Evolutionary conservation across 257 asterid species (phyloP).

Genomic region (Penstemon newberryi): DNA sequence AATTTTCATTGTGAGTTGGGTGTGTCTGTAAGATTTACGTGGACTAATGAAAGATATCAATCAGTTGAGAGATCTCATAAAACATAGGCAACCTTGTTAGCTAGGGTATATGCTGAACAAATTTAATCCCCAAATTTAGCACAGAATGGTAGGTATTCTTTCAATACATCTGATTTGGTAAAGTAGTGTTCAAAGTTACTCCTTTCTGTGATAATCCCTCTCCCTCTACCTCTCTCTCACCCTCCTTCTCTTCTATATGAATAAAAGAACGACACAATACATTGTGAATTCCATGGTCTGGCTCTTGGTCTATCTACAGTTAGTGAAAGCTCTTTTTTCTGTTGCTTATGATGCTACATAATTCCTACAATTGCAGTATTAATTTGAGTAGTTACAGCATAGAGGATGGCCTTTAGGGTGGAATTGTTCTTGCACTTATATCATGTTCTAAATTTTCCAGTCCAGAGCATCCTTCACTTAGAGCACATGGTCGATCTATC

Average conservation of each 20-base stretch:
- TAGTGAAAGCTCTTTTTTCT: conserved; percentile 2
- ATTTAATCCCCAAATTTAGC: background rate
- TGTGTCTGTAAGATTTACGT: too few species aligned
- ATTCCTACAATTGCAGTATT: conserved; percentile 9
- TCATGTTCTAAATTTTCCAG: conserved; percentile 44
- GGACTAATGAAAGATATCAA: too few species aligned
- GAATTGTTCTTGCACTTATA: conserved; percentile 20
- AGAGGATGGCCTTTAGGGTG: conserved; percentile 15
- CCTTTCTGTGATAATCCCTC: background rate
- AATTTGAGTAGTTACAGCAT: conserved; percentile 14
- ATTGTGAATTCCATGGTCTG: conserved; percentile 1
- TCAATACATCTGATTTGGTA: background rate
- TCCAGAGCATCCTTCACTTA: conserved; percentile 84
- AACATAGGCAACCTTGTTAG: too few species aligned
- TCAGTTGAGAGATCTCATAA: too few species aligned
- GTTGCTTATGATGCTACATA: background rate
- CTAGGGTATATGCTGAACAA: too few species aligned
- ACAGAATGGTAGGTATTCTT: background rate
- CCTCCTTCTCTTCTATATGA: too few species aligned
- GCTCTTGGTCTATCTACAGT: conserved; percentile 1
- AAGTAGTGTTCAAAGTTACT: background rate
- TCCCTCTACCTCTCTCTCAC: too few species aligned
- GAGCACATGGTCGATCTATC: conserved; percentile 70
- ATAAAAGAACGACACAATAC: background rate
- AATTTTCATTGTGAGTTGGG: too few species aligned